Percentiles rank a stretch among this genome's conserved stretches.
Evolutionary conservation across 139 green algal species (phyloP).

Genomic region (Mychonastes homosphaera): DNA sequence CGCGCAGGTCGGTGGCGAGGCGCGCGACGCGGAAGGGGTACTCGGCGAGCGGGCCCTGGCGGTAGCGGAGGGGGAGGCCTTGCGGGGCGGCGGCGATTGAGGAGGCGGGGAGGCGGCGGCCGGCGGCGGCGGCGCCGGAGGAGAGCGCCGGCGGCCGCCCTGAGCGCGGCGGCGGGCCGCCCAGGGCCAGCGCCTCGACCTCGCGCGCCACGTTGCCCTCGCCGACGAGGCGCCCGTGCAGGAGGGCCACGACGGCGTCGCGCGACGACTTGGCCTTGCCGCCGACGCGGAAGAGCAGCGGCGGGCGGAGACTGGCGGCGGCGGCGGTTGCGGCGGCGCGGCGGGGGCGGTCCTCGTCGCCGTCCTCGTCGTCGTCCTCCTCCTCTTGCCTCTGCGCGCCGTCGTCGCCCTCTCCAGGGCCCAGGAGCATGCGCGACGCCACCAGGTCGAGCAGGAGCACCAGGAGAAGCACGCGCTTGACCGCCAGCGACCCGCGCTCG

Average conservation of each 20-base stretch:
- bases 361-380: too few relatives aligned
- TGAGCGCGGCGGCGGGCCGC: too few relatives aligned
- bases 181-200: constrained; percentile 53
- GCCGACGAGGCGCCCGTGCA: constrained; percentile 50
- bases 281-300: constrained; percentile 44
- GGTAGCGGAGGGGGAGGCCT: constrained; percentile 50
- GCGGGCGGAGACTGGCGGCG: constrained; percentile 20
- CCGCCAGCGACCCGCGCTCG: constrained; percentile 36
- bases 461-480: constrained; percentile 70
- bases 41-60: constrained; percentile 51
- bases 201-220: constrained; percentile 61
- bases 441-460: constrained; percentile 64
- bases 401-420: too few relatives aligned
- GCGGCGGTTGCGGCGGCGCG: neutral
- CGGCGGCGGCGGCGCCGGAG: too few relatives aligned
- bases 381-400: too few relatives aligned
- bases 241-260: constrained; percentile 45
- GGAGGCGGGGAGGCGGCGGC: too few relatives aligned
- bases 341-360: too few relatives aligned
- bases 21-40: constrained; percentile 47
- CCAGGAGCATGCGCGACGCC: constrained; percentile 2
- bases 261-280: constrained; percentile 44
- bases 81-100: too few relatives aligned
- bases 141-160: too few relatives aligned
- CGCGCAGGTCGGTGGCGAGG: constrained; percentile 56